Evolutionary conservation across 2,329 filamentous ascomycete species (phyloP).

Genomic region (Aspergillus sp.): DNA sequence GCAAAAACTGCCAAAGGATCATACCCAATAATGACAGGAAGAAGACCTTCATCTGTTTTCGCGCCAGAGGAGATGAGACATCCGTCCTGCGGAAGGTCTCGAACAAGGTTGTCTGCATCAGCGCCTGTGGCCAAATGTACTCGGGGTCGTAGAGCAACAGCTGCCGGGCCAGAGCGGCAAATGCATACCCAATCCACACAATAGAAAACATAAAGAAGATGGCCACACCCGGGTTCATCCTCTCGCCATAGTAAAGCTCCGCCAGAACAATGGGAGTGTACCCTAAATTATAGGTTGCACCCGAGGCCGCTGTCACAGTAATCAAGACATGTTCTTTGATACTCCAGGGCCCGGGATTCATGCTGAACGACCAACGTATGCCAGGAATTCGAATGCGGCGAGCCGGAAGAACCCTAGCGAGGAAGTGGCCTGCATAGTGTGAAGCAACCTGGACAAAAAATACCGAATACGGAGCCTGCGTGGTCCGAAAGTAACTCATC

Average conservation of each 20-base stretch:
- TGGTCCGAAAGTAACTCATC: slow-evolving; percentile 51
- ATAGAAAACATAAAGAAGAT: slow-evolving; percentile 55
- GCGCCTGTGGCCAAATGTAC: slow-evolving; percentile 47
- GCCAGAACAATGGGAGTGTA: slow-evolving; percentile 48
- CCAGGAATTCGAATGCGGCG: slow-evolving; percentile 43
- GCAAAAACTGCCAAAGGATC: slow-evolving; percentile 55
- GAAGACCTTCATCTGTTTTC: slow-evolving; percentile 51
- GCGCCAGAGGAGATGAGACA: slow-evolving; percentile 41
- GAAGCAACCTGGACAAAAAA: slow-evolving; percentile 55
- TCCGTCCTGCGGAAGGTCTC: slow-evolving; percentile 45
- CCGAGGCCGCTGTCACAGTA: slow-evolving; percentile 47
- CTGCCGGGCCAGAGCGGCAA: slow-evolving; percentile 50
- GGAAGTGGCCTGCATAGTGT: slow-evolving; percentile 47
- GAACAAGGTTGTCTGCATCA: slow-evolving; percentile 52
- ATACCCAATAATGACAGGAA: slow-evolving; percentile 47
- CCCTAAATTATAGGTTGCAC: slow-evolving; percentile 45
- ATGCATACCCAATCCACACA: slow-evolving; percentile 52
- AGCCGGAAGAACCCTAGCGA: slow-evolving; percentile 44
- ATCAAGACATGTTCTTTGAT: slow-evolving; percentile 53
- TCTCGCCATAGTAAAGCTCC: slow-evolving; percentile 49
- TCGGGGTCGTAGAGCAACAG: slow-evolving; percentile 52
- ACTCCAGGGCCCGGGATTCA: slow-evolving; percentile 51
- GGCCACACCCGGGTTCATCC: slow-evolving; percentile 46
- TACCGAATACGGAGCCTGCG: slow-evolving; percentile 50
- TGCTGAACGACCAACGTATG: slow-evolving; percentile 42